Conservation (phyloP, 2,329 filamentous ascomycete species). For the Colletotrichum tamarilloi region DNA sequence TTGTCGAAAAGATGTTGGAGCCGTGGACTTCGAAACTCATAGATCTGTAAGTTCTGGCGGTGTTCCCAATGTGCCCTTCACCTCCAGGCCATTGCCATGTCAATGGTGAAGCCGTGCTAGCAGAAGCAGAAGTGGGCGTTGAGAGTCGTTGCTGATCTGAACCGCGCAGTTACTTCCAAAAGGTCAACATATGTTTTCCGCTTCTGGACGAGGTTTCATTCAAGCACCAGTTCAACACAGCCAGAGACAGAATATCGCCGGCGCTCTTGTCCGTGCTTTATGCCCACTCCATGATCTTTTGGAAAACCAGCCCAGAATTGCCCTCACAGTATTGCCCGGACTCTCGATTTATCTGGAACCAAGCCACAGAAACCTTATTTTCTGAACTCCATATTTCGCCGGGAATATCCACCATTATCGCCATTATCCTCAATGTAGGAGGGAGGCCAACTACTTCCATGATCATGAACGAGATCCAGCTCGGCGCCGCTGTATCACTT, state of each 20-base stretch:
- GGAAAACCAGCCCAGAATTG: conserved; percentile 60
- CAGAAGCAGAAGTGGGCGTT: not conserved
- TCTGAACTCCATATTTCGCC: conserved; percentile 69
- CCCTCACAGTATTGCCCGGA: conserved; percentile 63
- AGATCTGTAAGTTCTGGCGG: conserved; percentile 50
- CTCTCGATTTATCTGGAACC: conserved; percentile 70
- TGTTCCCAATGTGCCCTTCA: too few species aligned
- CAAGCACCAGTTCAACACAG: conserved; percentile 56
- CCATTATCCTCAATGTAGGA: conserved; percentile 68
- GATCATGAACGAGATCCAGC: conserved; percentile 64
- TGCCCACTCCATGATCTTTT: conserved; percentile 68
- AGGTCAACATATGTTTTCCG: conserved; percentile 69
- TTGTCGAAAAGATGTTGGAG: conserved; percentile 69
- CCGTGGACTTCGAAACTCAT: conserved; percentile 63
- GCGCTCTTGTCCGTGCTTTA: conserved; percentile 68
- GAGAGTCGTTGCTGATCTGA: not conserved
- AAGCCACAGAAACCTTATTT: conserved; percentile 69
- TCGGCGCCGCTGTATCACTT: conserved; percentile 63
- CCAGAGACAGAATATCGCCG: conserved; percentile 63
- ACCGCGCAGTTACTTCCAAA: conserved; percentile 60
- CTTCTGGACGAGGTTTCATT: conserved; percentile 68
- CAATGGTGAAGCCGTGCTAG: not conserved
- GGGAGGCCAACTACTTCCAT: conserved; percentile 71
- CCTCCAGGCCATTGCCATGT: too few species aligned
- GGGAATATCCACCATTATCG: conserved; percentile 67